These are phyloP conservation scores for Pythium rhizo-oryzae DNA, from an alignment of 352 stramenopile genomes.

Conservation along the genomic window DNA sequence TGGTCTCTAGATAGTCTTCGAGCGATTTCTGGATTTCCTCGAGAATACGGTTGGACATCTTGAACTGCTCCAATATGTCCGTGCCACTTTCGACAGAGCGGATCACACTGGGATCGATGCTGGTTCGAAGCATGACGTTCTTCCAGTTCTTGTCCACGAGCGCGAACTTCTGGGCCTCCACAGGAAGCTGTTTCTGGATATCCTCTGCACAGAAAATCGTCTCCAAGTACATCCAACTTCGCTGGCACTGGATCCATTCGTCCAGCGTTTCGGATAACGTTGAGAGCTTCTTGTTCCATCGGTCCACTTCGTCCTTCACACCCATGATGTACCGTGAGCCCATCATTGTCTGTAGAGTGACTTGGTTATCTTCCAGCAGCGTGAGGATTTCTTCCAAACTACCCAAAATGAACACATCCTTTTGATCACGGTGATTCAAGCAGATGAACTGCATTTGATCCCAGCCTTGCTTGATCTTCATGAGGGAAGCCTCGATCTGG, in stretches of 20 bases:
- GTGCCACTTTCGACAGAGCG: constrained; percentile 70
- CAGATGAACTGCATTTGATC: constrained; percentile 87
- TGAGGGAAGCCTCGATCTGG: constrained; percentile 88
- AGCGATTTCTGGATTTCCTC: constrained; percentile 95
- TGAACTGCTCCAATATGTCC: constrained; percentile 83
- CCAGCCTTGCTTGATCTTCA: constrained; percentile 90
- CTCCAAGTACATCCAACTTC: constrained; percentile 91
- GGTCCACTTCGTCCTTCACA: constrained; percentile 91
- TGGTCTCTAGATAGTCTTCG: constrained; percentile 95
- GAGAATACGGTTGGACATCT: constrained; percentile 81
- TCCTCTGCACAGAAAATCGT: constrained; percentile 90
- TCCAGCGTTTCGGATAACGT: constrained; percentile 84
- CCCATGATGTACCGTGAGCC: constrained; percentile 91
- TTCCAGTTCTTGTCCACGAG: constrained; percentile 90
- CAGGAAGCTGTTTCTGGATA: constrained; percentile 87
- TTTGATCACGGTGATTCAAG: constrained; percentile 82
- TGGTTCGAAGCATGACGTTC: constrained; percentile 79
- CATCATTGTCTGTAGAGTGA: constrained; percentile 93
- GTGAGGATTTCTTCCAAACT: constrained; percentile 91
- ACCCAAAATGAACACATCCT: constrained; percentile 90
- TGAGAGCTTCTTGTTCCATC: constrained; percentile 88
- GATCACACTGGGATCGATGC: constrained; percentile 76
- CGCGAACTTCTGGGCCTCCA: constrained; percentile 86
- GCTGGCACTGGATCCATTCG: constrained; percentile 85
- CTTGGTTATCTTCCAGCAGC: constrained; percentile 91